These are phyloP conservation scores for Suillus subalutaceus DNA, from an alignment of 768 basidiomycete species.

Conservation along the genomic window DNA sequence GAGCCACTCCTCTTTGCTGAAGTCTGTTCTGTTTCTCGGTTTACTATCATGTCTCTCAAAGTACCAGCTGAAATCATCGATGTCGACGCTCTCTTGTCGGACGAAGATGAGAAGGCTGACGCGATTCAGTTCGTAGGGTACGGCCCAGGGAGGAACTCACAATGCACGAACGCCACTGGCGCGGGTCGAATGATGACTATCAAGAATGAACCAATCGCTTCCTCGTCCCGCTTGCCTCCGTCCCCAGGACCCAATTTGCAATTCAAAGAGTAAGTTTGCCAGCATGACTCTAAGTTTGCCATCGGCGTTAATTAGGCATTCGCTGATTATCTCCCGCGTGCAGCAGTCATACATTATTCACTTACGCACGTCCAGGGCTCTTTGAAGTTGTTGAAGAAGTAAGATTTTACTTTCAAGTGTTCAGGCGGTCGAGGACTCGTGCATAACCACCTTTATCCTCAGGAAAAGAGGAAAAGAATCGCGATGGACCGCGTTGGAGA, in stretches of 20 bases:
- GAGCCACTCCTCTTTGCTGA: background rate
- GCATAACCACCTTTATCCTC: constrained; percentile 13
- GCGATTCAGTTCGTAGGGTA: constrained; percentile 25
- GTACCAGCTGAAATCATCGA: constrained; percentile 24
- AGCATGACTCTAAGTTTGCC: constrained; percentile 12
- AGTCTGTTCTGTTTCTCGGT: background rate
- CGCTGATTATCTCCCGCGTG: background rate
- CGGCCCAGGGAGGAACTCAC: constrained; percentile 12
- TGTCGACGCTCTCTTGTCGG: constrained; percentile 22
- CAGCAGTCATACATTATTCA: constrained; percentile 7
- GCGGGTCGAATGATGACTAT: constrained; percentile 22
- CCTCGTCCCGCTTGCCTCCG: constrained; percentile 13
- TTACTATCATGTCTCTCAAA: background rate
- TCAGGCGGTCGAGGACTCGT: constrained; percentile 1
- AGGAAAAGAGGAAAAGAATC: constrained; percentile 26
- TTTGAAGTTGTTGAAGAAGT: constrained; percentile 19
- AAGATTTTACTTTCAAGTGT: constrained; percentile 29
- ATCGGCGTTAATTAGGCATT: constrained; percentile 8
- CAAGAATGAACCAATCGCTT: constrained; percentile 12
- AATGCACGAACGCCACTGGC: background rate
- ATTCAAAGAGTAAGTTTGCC: constrained; percentile 3
- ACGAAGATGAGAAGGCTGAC: background rate
- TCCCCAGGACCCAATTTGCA: background rate
- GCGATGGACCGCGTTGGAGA: constrained; percentile 12
- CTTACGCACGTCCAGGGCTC: background rate